Evolutionary conservation across 208 protist species (phyloP).

Genomic region (Novymonas esmeraldas): DNA sequence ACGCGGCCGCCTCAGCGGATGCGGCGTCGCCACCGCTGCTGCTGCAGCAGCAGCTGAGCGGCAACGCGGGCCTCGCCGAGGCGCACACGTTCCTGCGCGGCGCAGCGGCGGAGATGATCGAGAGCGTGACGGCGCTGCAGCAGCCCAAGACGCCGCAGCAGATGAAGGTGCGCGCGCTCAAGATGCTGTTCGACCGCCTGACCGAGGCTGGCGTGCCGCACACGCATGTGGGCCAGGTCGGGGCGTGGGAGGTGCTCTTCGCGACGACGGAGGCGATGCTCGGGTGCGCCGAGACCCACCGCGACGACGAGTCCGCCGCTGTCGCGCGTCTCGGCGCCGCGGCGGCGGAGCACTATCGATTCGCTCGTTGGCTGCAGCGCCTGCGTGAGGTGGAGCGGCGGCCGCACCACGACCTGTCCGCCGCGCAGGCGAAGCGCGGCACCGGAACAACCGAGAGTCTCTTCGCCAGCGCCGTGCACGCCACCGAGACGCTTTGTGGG

Average conservation of each 20-base stretch:
- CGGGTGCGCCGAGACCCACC: constrained; percentile 47
- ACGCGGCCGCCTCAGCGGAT: background rate
- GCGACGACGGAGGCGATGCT: constrained; percentile 64
- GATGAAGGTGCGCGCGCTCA: constrained; percentile 86
- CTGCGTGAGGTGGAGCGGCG: constrained; percentile 82
- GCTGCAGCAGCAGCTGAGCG: constrained; percentile 1
- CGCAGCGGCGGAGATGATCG: constrained; percentile 64
- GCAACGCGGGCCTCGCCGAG: constrained; percentile 19
- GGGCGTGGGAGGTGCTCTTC: constrained; percentile 75
- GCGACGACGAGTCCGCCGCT: constrained; percentile 31
- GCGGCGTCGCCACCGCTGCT: constrained; percentile 1
- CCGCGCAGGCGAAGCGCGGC: constrained; percentile 77
- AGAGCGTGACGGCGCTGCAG: constrained; percentile 79
- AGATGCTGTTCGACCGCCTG: constrained; percentile 82
- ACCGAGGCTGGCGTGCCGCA: constrained; percentile 78
- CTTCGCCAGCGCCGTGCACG: constrained; percentile 52
- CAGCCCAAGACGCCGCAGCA: constrained; percentile 76
- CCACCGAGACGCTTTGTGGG: constrained; percentile 34
- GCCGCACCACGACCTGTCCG: constrained; percentile 86
- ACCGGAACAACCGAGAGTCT: constrained; percentile 75
- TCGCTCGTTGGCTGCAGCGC: constrained; percentile 81
- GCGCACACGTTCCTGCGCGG: constrained; percentile 58
- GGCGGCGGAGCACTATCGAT: constrained; percentile 68
- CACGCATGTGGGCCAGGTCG: constrained; percentile 67
- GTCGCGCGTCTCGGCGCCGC: constrained; percentile 33